Evolutionary conservation across 345 rosid species (phyloP).

Genomic region (Populus tremula): DNA sequence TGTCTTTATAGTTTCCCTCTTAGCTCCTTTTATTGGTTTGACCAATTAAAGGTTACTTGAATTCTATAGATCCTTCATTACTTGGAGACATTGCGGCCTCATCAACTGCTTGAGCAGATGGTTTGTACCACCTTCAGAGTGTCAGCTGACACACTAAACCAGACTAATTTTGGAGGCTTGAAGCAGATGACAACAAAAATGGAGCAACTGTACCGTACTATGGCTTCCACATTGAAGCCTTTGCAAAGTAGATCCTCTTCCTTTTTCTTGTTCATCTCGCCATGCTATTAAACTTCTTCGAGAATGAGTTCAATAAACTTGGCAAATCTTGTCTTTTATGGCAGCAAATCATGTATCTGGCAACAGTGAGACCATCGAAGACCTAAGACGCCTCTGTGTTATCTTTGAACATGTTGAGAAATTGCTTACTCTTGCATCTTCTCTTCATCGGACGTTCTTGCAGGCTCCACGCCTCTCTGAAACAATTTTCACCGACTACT

Average conservation of each 20-base stretch:
- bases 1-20: not conserved
- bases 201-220: constrained; percentile 68
- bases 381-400: constrained; percentile 57
- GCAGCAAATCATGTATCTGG: constrained; percentile 59
- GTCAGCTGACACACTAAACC: constrained; percentile 82
- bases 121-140: constrained; percentile 92
- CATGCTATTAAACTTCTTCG: not conserved
- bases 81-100: constrained; percentile 84
- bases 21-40: constrained; percentile 8
- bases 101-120: constrained; percentile 96
- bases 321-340: constrained; percentile 6
- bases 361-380: constrained; percentile 51
- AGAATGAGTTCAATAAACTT: not conserved
- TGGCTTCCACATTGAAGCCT: constrained; percentile 56
- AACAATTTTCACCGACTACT: constrained; percentile 68
- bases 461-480: constrained; percentile 68
- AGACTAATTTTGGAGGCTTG: constrained; percentile 65
- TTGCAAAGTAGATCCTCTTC: constrained; percentile 48
- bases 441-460: constrained; percentile 78
- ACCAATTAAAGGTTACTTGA: constrained; percentile 13
- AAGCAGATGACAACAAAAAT: constrained; percentile 64
- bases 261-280: constrained; percentile 9
- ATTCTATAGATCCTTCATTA: constrained; percentile 70
- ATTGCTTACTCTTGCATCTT: constrained; percentile 69
- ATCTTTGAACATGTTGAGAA: constrained; percentile 80